Base-by-base conservation (phyloP, 768 basidiomycete genomes). In the Mycena filopes region DNA sequence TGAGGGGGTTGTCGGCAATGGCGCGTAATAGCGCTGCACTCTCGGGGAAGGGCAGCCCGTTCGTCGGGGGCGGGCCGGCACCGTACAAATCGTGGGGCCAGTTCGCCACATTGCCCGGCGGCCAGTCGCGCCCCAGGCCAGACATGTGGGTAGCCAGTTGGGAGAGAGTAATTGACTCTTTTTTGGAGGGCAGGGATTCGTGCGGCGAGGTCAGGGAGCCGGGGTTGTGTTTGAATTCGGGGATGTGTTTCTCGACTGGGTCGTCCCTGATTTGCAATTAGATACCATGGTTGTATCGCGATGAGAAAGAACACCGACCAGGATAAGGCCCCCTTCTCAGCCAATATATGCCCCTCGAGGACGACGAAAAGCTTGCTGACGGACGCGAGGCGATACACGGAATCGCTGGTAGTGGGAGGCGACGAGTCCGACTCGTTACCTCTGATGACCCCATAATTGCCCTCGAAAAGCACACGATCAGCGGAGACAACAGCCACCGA, bases 231-330 rank as follows among this genome's bases (percentile, higher is more conserved):
- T 56, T 70, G 64, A 79, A 75, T 5, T 70, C 50, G 15, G 75
- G 71, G 36, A 80, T 59, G 54, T 73, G 75, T 58, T 76, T 75
- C 15, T 72, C 59, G 42, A 83, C 75, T 0, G 78, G 76, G 57
- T 83, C 82, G 18, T 83, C 80, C 72, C 82, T 81, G 53, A 20
- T n/a, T n/a, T n/a, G n/a, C n/a, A n/a, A n/a, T n/a, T n/a, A n/a
- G n/a, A n/a, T n/a, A n/a, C n/a, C n/a, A n/a, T n/a, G n/a, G n/a
- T n/a, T n/a, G n/a, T n/a, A n/a, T n/a, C n/a, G n/a, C n/a, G n/a
- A n/a, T n/a, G n/a, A n/a, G n/a, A n/a, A n/a, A n/a, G n/a, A 18
- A 50, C 18, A 70, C 75, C 21, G 26, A 76, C 78, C 75, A 77
- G 8, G 68, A 71, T 1, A 79, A 42, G 0, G 70, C 56, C 1